Evolutionary conservation across 179 eudicot species (phyloP).

Genomic region (Patellifolia procumbens): DNA sequence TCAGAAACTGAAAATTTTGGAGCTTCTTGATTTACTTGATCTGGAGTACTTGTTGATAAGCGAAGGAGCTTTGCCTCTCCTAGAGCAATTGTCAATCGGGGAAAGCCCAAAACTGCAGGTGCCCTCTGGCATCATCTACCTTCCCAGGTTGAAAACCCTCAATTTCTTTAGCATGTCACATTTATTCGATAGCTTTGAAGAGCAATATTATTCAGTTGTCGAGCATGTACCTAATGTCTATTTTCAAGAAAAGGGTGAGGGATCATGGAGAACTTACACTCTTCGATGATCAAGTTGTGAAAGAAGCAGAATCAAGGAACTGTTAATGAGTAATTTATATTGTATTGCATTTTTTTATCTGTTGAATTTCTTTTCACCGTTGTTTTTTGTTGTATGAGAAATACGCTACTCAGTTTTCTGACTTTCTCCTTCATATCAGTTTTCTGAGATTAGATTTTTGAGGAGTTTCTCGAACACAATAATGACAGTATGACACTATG

Average conservation of each 20-base stretch:
- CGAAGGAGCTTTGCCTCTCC: neutral
- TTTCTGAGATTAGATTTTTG: too few relatives aligned
- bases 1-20: conserved; percentile 20
- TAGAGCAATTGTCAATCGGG: neutral
- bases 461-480: too few relatives aligned
- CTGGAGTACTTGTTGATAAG: conserved; percentile 4
- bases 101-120: neutral
- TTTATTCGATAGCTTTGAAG: neutral
- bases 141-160: neutral
- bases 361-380: too few relatives aligned
- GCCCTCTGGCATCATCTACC: neutral
- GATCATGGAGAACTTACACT: neutral
- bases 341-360: too few relatives aligned
- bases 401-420: too few relatives aligned
- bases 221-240: neutral
- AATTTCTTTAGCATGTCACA: neutral
- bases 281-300: neutral
- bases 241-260: neutral
- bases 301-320: neutral
- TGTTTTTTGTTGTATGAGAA: too few relatives aligned
- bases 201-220: neutral
- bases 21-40: conserved; percentile 13
- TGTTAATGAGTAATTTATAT: too few relatives aligned
- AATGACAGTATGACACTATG: too few relatives aligned
- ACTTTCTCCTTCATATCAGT: too few relatives aligned